Evolutionary conservation across 148 eudicot genomes (phyloP).

Genomic region (Camellia lanceoleosa): DNA sequence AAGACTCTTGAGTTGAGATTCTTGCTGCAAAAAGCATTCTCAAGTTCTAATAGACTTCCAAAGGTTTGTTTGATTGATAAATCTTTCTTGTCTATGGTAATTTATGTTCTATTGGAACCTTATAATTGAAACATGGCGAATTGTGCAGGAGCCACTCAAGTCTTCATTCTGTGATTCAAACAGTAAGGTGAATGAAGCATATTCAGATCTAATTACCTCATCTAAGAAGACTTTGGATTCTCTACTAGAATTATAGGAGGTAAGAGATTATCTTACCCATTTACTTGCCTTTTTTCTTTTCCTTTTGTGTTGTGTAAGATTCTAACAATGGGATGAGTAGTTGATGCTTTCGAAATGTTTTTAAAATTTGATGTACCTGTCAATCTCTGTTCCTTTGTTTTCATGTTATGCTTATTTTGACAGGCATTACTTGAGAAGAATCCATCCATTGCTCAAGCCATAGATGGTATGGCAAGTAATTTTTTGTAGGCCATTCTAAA

Average conservation of each 20-base stretch:
- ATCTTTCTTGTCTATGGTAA: background rate
- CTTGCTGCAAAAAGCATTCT: constrained; percentile 68
- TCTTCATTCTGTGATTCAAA: constrained; percentile 61
- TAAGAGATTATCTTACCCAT: constrained; percentile 17
- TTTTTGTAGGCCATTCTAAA: background rate
- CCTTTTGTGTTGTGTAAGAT: background rate
- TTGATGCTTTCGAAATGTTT: background rate
- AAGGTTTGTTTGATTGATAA: constrained; percentile 45
- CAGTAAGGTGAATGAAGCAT: constrained; percentile 53
- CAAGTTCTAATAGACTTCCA: constrained; percentile 78
- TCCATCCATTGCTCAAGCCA: constrained; percentile 57
- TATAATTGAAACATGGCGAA: constrained; percentile 13
- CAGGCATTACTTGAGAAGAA: constrained; percentile 83
- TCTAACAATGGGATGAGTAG: background rate
- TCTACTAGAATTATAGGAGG: constrained; percentile 74
- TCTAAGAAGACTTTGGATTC: constrained; percentile 70
- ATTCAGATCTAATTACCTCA: constrained; percentile 59
- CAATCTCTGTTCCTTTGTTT: background rate
- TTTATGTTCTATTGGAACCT: background rate
- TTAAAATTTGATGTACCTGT: constrained; percentile 2
- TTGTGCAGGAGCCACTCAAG: constrained; percentile 71
- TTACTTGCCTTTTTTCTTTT: background rate
- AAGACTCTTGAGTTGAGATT: constrained; percentile 84
- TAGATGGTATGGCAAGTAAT: constrained; percentile 50
- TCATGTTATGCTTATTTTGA: constrained; percentile 10